Conservation (phyloP, 1,284 basidiomycete species). For the Malassezia vespertilionis region DNA sequence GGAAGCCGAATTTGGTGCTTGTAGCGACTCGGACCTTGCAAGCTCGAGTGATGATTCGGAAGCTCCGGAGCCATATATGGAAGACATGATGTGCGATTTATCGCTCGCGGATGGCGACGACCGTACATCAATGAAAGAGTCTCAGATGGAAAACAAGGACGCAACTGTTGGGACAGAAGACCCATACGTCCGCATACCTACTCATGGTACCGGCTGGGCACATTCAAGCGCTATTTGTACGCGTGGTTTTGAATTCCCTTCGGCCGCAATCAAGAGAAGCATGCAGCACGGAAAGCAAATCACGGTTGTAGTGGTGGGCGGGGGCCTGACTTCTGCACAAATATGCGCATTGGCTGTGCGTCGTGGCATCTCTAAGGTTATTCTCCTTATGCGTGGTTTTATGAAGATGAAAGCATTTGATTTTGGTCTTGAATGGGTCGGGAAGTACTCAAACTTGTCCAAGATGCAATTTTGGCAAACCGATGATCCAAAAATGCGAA, state of each 20-base stretch:
- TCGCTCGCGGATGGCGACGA: no score
- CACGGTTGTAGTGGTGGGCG: constrained; percentile 44
- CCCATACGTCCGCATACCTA: no score
- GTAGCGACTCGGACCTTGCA: no score
- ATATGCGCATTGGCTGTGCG: constrained; percentile 39
- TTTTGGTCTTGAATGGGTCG: constrained; percentile 40
- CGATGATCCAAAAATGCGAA: constrained; percentile 24
- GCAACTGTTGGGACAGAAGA: no score
- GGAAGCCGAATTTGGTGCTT: no score
- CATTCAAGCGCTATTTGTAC: constrained; percentile 41
- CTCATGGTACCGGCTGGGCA: no score
- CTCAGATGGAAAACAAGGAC: no score
- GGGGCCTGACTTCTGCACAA: constrained; percentile 48
- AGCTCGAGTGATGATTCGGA: no score
- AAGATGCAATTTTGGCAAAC: constrained; percentile 47
- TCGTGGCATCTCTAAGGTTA: constrained; percentile 37
- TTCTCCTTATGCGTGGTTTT: constrained; percentile 39
- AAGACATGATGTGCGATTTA: no score
- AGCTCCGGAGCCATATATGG: no score
- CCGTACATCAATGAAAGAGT: no score
- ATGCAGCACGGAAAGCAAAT: constrained; percentile 9
- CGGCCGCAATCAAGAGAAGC: neutral
- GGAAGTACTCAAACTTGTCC: constrained; percentile 34
- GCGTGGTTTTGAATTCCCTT: constrained; percentile 16
- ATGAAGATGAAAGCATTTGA: constrained; percentile 47